phyloP scores from a whole-genome alignment of 2,329 filamentous ascomycete species.

The Orbilia brochopaga region DNA sequence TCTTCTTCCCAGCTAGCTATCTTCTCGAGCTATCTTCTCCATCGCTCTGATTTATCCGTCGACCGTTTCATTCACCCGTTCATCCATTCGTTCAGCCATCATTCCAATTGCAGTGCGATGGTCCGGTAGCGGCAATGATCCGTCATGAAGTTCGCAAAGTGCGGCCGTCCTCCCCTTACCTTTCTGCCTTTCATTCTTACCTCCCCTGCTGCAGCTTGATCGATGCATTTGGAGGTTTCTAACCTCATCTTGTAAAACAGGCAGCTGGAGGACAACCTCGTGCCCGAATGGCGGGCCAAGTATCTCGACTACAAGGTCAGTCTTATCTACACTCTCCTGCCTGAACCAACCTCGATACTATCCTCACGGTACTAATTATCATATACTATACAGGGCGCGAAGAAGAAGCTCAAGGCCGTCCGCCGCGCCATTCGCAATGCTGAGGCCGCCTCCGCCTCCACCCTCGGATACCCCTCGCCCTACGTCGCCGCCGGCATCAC shows the following conservation, averaged over 20 bases:
- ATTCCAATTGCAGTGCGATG: slow-evolving; percentile 15
- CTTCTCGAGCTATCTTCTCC: too few species aligned
- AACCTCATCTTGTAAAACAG: too few species aligned
- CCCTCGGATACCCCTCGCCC: slow-evolving; percentile 34
- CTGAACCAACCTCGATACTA: too few species aligned
- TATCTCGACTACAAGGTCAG: slow-evolving; percentile 89
- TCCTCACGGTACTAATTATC: too few species aligned
- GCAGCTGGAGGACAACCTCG: slow-evolving; percentile 83
- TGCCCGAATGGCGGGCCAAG: slow-evolving; percentile 93
- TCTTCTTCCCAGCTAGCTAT: too few species aligned
- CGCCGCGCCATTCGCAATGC: slow-evolving; percentile 70
- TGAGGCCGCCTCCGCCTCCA: slow-evolving; percentile 63
- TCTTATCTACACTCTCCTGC: too few species aligned
- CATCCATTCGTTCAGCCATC: too few species aligned
- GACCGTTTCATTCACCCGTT: too few species aligned
- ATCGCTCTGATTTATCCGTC: too few species aligned
- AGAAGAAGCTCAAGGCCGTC: slow-evolving; percentile 90
- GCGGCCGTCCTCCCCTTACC: slow-evolving; percentile 53
- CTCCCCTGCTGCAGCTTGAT: too few species aligned
- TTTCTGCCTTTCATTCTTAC: too few species aligned
- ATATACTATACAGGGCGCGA: slow-evolving; percentile 72
- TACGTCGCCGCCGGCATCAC: slow-evolving; percentile 27
- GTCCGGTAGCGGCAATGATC: slow-evolving; percentile 6
- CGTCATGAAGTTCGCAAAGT: slow-evolving; percentile 70
- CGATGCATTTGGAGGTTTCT: too few species aligned